These are phyloP conservation scores for Pulveroboletus sp. DNA, from an alignment of 768 basidiomycete species.

Conservation along the genomic window DNA sequence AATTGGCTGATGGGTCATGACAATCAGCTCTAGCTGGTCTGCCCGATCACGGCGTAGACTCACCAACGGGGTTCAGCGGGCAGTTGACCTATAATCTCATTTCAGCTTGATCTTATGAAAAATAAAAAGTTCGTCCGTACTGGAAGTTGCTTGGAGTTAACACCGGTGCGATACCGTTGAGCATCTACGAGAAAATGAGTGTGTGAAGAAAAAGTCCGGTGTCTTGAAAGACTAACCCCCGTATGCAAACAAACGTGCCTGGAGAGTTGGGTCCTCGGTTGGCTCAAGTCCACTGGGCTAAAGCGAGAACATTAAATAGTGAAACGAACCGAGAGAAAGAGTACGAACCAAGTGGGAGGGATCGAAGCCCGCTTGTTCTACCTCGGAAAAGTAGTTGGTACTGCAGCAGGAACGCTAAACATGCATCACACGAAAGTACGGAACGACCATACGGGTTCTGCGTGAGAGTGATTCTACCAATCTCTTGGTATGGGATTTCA, in stretches of 20 bases:
- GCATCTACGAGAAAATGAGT: slow-evolving; percentile 25
- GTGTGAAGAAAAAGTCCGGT: neutral
- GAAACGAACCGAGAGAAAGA: neutral
- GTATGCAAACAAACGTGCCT: slow-evolving; percentile 57
- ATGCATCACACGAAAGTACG: too few species aligned
- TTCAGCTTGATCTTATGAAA: neutral
- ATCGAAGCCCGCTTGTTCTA: slow-evolving; percentile 46
- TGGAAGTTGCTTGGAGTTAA: slow-evolving; percentile 39
- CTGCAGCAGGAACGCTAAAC: neutral
- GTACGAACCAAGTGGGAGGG: slow-evolving; percentile 46
- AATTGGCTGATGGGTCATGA: slow-evolving; percentile 29
- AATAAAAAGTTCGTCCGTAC: slow-evolving; percentile 9
- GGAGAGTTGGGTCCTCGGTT: slow-evolving; percentile 56
- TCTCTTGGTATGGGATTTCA: slow-evolving; percentile 33
- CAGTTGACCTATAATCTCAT: slow-evolving; percentile 30
- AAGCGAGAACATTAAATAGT: neutral
- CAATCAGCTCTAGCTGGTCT: neutral
- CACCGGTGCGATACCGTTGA: slow-evolving; percentile 38
- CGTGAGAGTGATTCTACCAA: slow-evolving; percentile 37
- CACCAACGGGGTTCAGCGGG: slow-evolving; percentile 37
- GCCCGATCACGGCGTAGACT: slow-evolving; percentile 3
- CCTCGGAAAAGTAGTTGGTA: slow-evolving; percentile 34
- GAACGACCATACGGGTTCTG: slow-evolving; percentile 33
- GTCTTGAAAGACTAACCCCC: slow-evolving; percentile 32
- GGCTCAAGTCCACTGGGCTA: slow-evolving; percentile 41